A percentile compares a stretch with the other conserved stretches of the same genome.
Evolutionary conservation across 1,284 basidiomycete genomes (phyloP).

Genomic region (Austroboletus olivaceoglutinosus): DNA sequence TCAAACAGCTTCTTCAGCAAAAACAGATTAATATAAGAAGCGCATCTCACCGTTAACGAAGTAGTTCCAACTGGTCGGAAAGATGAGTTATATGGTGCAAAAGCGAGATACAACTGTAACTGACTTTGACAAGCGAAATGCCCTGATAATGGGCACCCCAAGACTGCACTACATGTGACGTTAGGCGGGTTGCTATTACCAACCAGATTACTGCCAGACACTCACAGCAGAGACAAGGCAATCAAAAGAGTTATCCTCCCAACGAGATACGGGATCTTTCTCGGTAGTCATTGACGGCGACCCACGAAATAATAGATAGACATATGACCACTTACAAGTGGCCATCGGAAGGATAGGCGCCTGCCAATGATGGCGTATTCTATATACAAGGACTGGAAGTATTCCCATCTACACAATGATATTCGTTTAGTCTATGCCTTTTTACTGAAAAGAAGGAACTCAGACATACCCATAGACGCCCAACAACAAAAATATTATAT

Average conservation of each 20-base stretch:
- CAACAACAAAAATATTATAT: slow-evolving; percentile 10
- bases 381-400: slow-evolving; percentile 13
- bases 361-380: slow-evolving; percentile 21
- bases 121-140: slow-evolving; percentile 14
- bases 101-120: slow-evolving; percentile 1
- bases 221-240: slow-evolving; percentile 17
- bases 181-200: not conserved
- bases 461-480: slow-evolving; percentile 14
- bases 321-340: slow-evolving; percentile 13
- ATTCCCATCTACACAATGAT: slow-evolving; percentile 21
- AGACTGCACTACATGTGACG: slow-evolving; percentile 6
- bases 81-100: not conserved
- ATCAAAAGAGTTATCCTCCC: slow-evolving; percentile 15
- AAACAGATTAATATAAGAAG: not conserved
- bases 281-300: not conserved
- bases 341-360: slow-evolving; percentile 22
- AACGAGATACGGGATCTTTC: slow-evolving; percentile 22
- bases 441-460: not conserved
- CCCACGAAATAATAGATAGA: not conserved
- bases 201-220: not conserved
- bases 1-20: not conserved
- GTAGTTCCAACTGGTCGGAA: slow-evolving; percentile 3
- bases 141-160: not conserved
- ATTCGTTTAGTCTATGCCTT: not conserved
- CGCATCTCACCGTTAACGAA: slow-evolving; percentile 6